Evolutionary conservation across 1,284 basidiomycete species (phyloP).

Genomic region (Porogramme epimiltina): DNA sequence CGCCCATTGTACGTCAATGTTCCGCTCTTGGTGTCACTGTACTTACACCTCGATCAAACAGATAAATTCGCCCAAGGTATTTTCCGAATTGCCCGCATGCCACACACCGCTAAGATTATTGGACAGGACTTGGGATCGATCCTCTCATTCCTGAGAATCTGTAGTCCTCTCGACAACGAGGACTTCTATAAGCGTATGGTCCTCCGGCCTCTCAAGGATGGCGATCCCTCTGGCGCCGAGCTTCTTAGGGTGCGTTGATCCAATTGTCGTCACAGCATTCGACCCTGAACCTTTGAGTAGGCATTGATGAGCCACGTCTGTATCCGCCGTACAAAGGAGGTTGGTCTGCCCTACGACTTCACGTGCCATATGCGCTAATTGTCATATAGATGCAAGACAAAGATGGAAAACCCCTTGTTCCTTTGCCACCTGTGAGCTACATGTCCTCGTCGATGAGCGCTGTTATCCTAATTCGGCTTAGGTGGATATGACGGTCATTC

Average conservation of each 20-base stretch:
- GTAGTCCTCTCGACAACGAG: conserved; percentile 78
- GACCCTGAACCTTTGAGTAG: conserved; percentile 36
- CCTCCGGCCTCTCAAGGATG: conserved; percentile 71
- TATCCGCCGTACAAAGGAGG: conserved; percentile 87
- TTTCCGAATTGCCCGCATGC: neutral
- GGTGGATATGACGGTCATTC: conserved; percentile 74
- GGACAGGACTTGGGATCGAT: conserved; percentile 82
- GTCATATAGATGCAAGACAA: conserved; percentile 74
- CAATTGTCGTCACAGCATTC: neutral
- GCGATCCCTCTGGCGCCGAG: conserved; percentile 64
- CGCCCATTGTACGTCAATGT: conserved; percentile 79
- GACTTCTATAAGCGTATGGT: conserved; percentile 80
- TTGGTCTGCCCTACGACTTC: conserved; percentile 19
- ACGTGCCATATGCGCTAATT: neutral
- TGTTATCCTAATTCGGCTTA: conserved; percentile 26
- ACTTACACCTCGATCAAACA: conserved; percentile 27
- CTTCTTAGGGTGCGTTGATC: conserved; percentile 64
- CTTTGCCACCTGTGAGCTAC: conserved; percentile 68
- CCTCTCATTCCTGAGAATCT: conserved; percentile 79
- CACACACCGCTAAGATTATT: neutral
- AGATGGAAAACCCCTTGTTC: conserved; percentile 70
- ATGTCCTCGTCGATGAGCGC: neutral
- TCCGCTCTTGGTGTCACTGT: neutral
- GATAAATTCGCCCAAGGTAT: conserved; percentile 80
- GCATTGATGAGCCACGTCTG: conserved; percentile 85